A percentile compares a stretch with the other conserved stretches of the same genome.
Evolutionary conservation across 1,284 basidiomycete species (phyloP).

Genomic region (Microbotryum intermedium): DNA sequence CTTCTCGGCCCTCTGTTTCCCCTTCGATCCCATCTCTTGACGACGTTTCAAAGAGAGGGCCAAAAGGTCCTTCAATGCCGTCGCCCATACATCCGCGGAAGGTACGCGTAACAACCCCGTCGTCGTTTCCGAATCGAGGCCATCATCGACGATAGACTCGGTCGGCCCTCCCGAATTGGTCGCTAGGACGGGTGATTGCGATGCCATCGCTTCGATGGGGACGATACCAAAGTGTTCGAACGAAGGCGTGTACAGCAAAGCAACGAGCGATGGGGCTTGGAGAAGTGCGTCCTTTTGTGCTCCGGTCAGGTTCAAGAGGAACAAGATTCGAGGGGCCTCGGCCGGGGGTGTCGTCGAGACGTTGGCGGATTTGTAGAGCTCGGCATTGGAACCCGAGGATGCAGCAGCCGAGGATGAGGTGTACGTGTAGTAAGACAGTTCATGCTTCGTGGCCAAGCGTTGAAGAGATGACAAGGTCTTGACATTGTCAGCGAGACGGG

Average conservation of each 20-base stretch:
- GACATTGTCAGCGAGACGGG: constrained; percentile 60
- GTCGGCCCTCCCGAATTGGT: constrained; percentile 84
- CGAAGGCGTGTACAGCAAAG: constrained; percentile 81
- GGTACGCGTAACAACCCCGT: constrained; percentile 60
- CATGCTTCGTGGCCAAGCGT: constrained; percentile 46
- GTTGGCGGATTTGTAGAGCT: constrained; percentile 36
- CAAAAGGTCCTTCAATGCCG: constrained; percentile 56
- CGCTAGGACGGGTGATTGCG: constrained; percentile 80
- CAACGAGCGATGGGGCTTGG: constrained; percentile 51
- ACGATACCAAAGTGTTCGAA: constrained; percentile 98
- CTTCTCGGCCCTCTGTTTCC: constrained; percentile 52
- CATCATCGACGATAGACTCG: constrained; percentile 65
- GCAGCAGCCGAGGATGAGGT: constrained; percentile 39
- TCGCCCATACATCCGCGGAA: constrained; percentile 57
- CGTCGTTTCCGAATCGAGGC: constrained; percentile 37
- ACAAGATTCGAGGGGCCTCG: constrained; percentile 55
- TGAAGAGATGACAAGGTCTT: constrained; percentile 55
- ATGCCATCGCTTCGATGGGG: constrained; percentile 90
- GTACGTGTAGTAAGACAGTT: constrained; percentile 44
- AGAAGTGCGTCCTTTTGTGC: constrained; percentile 67
- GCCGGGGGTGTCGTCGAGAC: constrained; percentile 39
- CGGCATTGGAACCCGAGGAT: constrained; percentile 12
- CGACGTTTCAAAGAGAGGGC: constrained; percentile 47
- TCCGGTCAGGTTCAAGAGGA: constrained; percentile 78
- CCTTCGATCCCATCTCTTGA: constrained; percentile 47